Evolutionary conservation across 306 rosid genomes (phyloP).

Genomic region (Quillaja saponaria): DNA sequence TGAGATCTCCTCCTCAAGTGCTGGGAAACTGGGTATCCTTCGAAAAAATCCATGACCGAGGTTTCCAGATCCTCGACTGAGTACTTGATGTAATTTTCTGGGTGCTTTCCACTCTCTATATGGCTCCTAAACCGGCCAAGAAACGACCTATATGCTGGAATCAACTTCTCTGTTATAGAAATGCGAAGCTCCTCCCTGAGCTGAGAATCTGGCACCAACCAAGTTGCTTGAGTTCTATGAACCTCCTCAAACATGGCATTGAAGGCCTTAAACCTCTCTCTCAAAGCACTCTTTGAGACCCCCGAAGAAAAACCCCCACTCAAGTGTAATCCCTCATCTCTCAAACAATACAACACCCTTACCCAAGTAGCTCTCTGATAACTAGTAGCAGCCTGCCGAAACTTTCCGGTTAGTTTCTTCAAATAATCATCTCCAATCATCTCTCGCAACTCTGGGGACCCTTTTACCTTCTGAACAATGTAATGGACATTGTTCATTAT

Average conservation of each 20-base stretch:
- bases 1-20: constrained; percentile 84
- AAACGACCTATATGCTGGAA: constrained; percentile 92
- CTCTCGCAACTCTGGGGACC: constrained; percentile 83
- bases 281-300: constrained; percentile 82
- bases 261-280: constrained; percentile 94
- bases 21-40: constrained; percentile 72
- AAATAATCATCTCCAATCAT: constrained; percentile 89
- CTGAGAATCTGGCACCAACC: constrained; percentile 95
- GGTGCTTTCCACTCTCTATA: constrained; percentile 94
- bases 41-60: constrained; percentile 86
- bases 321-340: constrained; percentile 89
- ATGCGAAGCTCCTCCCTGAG: constrained; percentile 94
- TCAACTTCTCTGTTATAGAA: constrained; percentile 77
- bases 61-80: constrained; percentile 83
- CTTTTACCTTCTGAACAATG: constrained; percentile 89
- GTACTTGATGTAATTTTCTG: constrained; percentile 94
- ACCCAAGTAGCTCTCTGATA: constrained; percentile 99
- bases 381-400: constrained; percentile 83
- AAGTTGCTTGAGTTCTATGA: constrained; percentile 79
- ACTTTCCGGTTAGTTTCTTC: constrained; percentile 77
- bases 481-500: constrained; percentile 99
- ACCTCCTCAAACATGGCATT: constrained; percentile 98
- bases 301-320: constrained; percentile 92
- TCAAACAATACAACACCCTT: constrained; percentile 74
- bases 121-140: constrained; percentile 86